Evolutionary conservation across 306 rosid genomes (phyloP).

Genomic region (Rosa multiflora): DNA sequence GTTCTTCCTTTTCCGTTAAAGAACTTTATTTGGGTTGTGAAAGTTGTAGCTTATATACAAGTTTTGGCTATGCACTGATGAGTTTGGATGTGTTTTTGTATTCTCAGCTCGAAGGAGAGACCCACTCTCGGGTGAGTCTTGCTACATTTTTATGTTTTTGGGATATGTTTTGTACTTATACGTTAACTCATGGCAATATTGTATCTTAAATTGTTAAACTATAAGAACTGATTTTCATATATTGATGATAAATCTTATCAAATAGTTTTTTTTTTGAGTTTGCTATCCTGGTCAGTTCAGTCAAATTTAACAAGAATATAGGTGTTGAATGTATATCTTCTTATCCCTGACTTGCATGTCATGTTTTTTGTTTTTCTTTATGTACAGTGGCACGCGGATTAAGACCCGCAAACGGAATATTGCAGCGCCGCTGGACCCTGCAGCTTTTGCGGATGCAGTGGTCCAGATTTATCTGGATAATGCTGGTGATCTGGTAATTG

Average conservation of each 20-base stretch:
- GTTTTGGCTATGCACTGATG: not conserved
- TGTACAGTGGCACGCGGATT: constrained; percentile 99
- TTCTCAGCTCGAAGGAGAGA: constrained; percentile 98
- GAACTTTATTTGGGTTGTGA: no score
- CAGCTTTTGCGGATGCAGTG: constrained; percentile 99
- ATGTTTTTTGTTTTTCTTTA: not conserved
- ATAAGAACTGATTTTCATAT: not conserved
- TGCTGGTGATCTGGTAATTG: constrained; percentile 98
- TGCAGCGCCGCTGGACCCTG: constrained; percentile 99
- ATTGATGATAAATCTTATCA: not conserved
- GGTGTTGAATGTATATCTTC: not conserved
- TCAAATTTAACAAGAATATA: not conserved
- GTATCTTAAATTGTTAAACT: not conserved
- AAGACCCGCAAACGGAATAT: constrained; percentile 99
- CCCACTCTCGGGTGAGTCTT: constrained; percentile 95
- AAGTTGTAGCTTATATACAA: no score
- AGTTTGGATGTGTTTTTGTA: constrained; percentile 6
- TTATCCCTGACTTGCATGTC: not conserved
- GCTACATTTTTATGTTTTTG: not conserved
- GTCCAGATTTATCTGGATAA: constrained; percentile 99
- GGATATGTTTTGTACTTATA: not conserved
- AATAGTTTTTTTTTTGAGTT: not conserved
- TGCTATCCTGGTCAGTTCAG: not conserved
- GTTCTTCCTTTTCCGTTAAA: not conserved
- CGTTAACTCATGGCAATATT: not conserved